These are phyloP conservation scores for Proliferodiscus dingleyae DNA, from an alignment of 2,329 filamentous ascomycete genomes.

Conservation along the genomic window DNA sequence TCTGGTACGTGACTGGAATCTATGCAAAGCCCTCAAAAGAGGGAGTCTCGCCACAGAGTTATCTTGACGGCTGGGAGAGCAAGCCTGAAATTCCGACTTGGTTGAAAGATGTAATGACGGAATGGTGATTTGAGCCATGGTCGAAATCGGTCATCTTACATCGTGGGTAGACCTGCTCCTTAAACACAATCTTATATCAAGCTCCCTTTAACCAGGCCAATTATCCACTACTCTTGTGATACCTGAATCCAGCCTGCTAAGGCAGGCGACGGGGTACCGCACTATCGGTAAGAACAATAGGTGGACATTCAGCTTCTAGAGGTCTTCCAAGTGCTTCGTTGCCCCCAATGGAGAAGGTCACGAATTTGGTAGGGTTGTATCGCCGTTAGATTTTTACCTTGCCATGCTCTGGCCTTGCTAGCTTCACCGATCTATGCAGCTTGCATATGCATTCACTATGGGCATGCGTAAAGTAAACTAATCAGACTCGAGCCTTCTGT, in stretches of 20 bases:
- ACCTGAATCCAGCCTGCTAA: too few relatives aligned
- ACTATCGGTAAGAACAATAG: too few relatives aligned
- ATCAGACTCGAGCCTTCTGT: background rate
- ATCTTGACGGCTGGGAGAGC: conserved; percentile 56
- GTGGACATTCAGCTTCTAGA: too few relatives aligned
- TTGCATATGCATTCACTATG: conserved; percentile 1
- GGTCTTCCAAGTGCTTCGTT: too few relatives aligned
- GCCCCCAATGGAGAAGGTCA: too few relatives aligned
- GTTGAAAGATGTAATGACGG: conserved; percentile 40
- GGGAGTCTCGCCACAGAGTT: conserved; percentile 46
- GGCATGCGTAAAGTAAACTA: background rate
- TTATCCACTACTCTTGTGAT: too few relatives aligned
- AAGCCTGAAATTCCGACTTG: conserved; percentile 55
- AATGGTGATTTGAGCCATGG: background rate
- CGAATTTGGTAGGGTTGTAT: too few relatives aligned
- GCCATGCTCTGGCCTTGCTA: background rate
- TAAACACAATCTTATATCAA: too few relatives aligned
- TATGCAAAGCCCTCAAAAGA: conserved; percentile 61
- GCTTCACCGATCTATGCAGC: background rate
- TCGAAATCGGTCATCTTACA: background rate
- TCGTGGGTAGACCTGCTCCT: too few relatives aligned
- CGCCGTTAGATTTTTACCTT: background rate
- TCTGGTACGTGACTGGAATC: conserved; percentile 66
- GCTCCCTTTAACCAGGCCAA: too few relatives aligned
- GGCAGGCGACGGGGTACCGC: too few relatives aligned